Evolutionary conservation across 2,329 filamentous ascomycete species (phyloP).

Genomic region (Aspergillus tubingensis): DNA sequence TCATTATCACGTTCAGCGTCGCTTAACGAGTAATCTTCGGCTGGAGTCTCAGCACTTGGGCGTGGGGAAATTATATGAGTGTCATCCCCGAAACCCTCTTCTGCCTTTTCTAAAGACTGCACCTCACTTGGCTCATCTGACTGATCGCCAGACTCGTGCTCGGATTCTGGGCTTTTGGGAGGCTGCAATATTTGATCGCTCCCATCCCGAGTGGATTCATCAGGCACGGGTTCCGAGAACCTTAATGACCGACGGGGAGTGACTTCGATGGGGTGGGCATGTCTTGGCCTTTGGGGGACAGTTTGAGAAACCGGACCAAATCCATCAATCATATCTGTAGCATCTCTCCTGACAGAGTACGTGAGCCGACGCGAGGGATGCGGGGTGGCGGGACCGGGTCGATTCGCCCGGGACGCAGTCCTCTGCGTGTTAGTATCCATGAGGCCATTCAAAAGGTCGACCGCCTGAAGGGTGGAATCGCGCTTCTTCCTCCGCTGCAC

Average conservation of each 20-base stretch:
- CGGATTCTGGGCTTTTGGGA: neutral
- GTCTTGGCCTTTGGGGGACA: neutral
- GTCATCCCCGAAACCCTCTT: neutral
- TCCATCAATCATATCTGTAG: neutral
- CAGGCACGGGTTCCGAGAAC: neutral
- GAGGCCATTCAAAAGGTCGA: conserved; percentile 27
- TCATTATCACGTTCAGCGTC: neutral
- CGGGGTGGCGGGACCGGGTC: conserved; percentile 6
- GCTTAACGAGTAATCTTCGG: neutral
- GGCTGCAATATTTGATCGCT: neutral
- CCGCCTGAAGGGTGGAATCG: conserved; percentile 15
- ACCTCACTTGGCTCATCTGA: neutral
- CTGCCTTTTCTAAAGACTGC: neutral
- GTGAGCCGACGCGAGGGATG: conserved; percentile 3
- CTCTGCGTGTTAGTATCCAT: conserved; percentile 7
- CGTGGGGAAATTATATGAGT: neutral
- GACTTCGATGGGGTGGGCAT: neutral
- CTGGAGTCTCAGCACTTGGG: neutral
- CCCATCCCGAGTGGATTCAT: neutral
- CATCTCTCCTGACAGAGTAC: neutral
- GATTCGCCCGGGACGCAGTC: neutral
- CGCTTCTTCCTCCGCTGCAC: conserved; percentile 17
- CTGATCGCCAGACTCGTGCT: neutral
- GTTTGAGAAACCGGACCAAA: neutral
- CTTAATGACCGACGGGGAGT: neutral